Evolutionary conservation across 2,329 filamentous ascomycete species (phyloP), one percentile per base, ranked within the genome.

Genomic region (Verticillium nubilum): DNA sequence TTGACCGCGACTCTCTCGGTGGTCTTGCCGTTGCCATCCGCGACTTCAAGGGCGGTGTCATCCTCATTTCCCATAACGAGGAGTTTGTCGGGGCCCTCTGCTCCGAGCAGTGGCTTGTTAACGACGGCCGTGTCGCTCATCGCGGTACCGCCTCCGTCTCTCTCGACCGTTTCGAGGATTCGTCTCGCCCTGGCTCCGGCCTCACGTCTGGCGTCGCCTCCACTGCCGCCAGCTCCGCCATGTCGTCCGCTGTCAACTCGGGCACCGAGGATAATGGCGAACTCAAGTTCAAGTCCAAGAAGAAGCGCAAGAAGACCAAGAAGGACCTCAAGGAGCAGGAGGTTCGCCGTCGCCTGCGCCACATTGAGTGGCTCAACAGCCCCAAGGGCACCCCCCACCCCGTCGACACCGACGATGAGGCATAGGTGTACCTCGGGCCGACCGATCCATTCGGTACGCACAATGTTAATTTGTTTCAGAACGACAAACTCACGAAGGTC

Each of bases 1-100:
- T 99, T 81, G 95, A 99, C 72, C 92, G 95, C 68, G 95, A 99
- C 78, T 97, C 93, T 17, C 88, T 99, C 19, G 96, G 95, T 71
- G 95, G 94, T 75, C 85, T 99, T 59, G 93, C 95, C n/a, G 92
- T 97, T 47, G 95, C 95, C 66, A 98, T 99, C 70, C 91, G 93
- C 67, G 95, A 98, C 72, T 99, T 96, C 86, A 96, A 92, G 80
- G 95, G 95, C 66, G 95, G 95, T 75, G 95, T 99, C 2, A 93
- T 99, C 65, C 96, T 99, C 88, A 99, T 99, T 76, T 97, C 93
- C 63, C 95, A 99, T 79, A 98, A 99, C 84, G 93, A 98, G 72
- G 95, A 99, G 75, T 99, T 99, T 70, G 93, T 99, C 57, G 93
- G 94, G 61, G 94, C 94, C 3, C 86, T 99, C 12, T 95, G 95